Conservation (phyloP, 1,284 basidiomycete genomes). For the Mycocalia duriaeana region DNA sequence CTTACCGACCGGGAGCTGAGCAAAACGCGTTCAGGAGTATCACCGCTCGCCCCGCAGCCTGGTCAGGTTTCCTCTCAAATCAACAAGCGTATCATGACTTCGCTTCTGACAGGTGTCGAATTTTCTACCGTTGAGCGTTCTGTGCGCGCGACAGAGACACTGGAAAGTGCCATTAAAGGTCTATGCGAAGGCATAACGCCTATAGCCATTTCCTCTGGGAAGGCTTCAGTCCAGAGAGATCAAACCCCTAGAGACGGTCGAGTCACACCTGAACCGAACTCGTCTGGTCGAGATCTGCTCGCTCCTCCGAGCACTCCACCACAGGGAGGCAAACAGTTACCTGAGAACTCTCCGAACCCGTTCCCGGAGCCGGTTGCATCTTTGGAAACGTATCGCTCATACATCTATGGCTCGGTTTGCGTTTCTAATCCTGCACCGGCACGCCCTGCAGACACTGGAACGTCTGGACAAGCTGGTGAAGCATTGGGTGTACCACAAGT, state of each 20-base stretch:
- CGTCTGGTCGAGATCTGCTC: slow-evolving; percentile 16
- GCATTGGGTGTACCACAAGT: slow-evolving; percentile 28
- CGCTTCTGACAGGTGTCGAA: slow-evolving; percentile 70
- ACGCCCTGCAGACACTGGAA: not conserved
- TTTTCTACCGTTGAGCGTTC: slow-evolving; percentile 67
- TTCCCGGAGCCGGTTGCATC: slow-evolving; percentile 60
- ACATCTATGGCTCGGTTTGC: slow-evolving; percentile 51
- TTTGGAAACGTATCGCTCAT: slow-evolving; percentile 49
- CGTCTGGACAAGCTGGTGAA: not conserved
- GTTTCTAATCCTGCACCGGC: slow-evolving; percentile 42
- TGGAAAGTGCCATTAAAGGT: slow-evolving; percentile 64
- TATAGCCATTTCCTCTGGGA: slow-evolving; percentile 15
- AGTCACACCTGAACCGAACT: slow-evolving; percentile 33
- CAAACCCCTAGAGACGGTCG: slow-evolving; percentile 19
- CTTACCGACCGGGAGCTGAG: slow-evolving; percentile 13
- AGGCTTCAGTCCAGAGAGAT: slow-evolving; percentile 7
- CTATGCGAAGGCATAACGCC: slow-evolving; percentile 59
- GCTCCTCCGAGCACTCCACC: slow-evolving; percentile 47
- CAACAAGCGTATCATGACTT: slow-evolving; percentile 62
- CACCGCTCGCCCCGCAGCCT: slow-evolving; percentile 44
- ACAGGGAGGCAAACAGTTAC: slow-evolving; percentile 24
- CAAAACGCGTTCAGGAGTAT: slow-evolving; percentile 23
- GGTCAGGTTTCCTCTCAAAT: slow-evolving; percentile 64
- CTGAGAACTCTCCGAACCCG: slow-evolving; percentile 58
- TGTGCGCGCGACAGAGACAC: slow-evolving; percentile 60